Conservation (phyloP, 495 filamentous ascomycete species). For the Daldinia grandis region DNA sequence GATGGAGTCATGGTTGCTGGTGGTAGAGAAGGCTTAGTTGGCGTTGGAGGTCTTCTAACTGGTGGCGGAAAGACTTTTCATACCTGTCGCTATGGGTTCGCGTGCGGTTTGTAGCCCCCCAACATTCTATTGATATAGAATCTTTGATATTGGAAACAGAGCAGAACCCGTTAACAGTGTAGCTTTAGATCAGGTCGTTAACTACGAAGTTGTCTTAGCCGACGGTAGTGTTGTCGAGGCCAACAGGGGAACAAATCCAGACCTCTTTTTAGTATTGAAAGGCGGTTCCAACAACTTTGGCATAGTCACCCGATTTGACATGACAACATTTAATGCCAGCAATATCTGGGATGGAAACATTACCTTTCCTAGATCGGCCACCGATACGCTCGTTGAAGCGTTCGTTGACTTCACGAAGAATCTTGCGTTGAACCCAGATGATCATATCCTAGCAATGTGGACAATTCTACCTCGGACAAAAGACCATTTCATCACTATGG, state of each 20-base stretch:
- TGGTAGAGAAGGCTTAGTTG: constrained; percentile 62
- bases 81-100: constrained; percentile 58
- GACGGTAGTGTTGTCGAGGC: constrained; percentile 56
- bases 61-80: constrained; percentile 65
- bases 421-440: constrained; percentile 11
- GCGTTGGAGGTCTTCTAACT: constrained; percentile 65
- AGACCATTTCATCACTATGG: constrained; percentile 18
- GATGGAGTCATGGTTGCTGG: constrained; percentile 61
- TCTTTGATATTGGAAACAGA: background rate
- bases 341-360: constrained; percentile 37
- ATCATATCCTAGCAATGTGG: constrained; percentile 20
- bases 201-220: constrained; percentile 59
- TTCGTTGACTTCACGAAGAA: constrained; percentile 41
- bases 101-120: constrained; percentile 43
- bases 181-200: constrained; percentile 52
- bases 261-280: constrained; percentile 62
- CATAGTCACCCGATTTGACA: constrained; percentile 59
- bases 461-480: background rate
- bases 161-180: background rate
- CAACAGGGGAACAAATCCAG: constrained; percentile 49
- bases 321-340: constrained; percentile 40
- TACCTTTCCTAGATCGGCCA: background rate
- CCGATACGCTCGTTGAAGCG: constrained; percentile 31
- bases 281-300: constrained; percentile 63
- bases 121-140: background rate